Conservation (phyloP, 331 rosid species). For the Phaseolus coccineus region DNA sequence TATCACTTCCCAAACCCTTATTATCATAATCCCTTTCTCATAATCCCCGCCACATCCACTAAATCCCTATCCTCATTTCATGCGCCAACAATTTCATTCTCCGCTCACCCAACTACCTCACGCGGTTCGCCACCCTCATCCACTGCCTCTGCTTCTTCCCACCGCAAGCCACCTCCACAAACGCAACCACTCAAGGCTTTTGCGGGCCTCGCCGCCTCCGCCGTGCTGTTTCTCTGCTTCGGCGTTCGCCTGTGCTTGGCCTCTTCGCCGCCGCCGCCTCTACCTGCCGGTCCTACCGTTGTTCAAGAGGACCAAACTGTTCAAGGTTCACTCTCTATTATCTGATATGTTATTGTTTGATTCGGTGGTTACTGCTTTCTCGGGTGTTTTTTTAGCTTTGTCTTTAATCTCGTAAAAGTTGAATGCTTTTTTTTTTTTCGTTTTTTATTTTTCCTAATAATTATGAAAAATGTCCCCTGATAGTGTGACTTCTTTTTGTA, state of each 20-base stretch:
- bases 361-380: neutral
- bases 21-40: neutral
- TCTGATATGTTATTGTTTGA: neutral
- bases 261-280: slow-evolving; percentile 45
- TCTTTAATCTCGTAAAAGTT: neutral
- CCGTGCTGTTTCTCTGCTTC: slow-evolving; percentile 58
- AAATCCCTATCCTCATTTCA: slow-evolving; percentile 8
- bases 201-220: slow-evolving; percentile 60
- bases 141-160: neutral
- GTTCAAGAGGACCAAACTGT: slow-evolving; percentile 52
- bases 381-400: neutral
- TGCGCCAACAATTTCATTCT: neutral
- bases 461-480: neutral
- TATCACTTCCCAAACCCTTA: slow-evolving; percentile 13
- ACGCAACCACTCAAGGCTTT: slow-evolving; percentile 23
- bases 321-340: slow-evolving; percentile 54
- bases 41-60: slow-evolving; percentile 23
- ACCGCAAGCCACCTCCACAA: neutral
- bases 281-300: slow-evolving; percentile 38
- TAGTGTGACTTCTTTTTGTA: neutral
- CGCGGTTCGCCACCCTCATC: slow-evolving; percentile 10
- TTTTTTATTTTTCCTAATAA: neutral
- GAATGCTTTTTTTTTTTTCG: neutral
- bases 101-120: neutral
- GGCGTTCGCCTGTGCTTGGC: slow-evolving; percentile 59